Conservation (phyloP, 768 basidiomycete species). For the Russula sp. region DNA sequence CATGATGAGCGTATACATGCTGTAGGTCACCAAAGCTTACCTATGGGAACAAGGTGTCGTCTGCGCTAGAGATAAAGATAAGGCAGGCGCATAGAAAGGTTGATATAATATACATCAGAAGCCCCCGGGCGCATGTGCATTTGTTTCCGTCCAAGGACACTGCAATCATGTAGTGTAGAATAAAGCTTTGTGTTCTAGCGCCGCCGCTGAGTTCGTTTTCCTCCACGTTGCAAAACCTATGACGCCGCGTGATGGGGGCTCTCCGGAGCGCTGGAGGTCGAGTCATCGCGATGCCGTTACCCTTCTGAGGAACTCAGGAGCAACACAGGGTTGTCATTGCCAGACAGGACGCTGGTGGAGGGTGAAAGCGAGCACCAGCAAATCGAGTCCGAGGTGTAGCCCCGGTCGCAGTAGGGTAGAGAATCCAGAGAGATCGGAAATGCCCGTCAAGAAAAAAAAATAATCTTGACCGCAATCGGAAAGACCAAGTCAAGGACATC, state of each 20-base stretch:
- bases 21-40: neutral
- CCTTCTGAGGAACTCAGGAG: neutral
- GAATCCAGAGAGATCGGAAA: neutral
- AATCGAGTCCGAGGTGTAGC: neutral
- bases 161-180: neutral
- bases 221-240: neutral
- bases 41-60: neutral
- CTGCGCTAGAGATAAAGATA: neutral
- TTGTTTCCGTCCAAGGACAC: constrained; percentile 1
- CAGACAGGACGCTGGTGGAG: neutral
- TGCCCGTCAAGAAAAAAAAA: neutral
- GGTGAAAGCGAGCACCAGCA: neutral
- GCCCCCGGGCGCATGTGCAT: neutral
- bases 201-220: neutral
- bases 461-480: neutral
- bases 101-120: neutral
- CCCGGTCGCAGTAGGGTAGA: neutral
- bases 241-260: neutral
- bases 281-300: neutral
- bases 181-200: neutral
- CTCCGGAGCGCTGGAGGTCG: constrained; percentile 3
- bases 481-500: neutral
- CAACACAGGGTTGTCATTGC: neutral
- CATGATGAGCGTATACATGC: neutral
- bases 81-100: neutral